These are phyloP conservation scores for Kluyveromyces sp. DNA, from an alignment of 1,139 yeast species.

Conservation along the genomic window DNA sequence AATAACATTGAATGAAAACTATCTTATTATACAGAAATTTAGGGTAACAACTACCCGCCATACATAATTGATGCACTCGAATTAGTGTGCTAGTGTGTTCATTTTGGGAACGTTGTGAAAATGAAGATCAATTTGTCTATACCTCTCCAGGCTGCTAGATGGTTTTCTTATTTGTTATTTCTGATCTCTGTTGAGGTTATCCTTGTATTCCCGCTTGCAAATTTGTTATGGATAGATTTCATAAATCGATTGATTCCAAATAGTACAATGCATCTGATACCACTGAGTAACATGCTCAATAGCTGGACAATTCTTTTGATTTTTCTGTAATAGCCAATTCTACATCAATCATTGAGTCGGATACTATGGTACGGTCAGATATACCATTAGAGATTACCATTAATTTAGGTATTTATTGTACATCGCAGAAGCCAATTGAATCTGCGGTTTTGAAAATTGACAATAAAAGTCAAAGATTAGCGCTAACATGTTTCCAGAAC, in stretches of 20 bases:
- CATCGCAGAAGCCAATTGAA: background rate
- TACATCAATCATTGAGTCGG: background rate
- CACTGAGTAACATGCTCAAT: background rate
- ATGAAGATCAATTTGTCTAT: slow-evolving; percentile 22
- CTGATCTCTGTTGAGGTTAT: slow-evolving; percentile 19
- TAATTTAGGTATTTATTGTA: slow-evolving; percentile 2
- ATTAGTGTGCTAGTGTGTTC: too few species aligned
- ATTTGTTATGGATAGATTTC: slow-evolving; percentile 25
- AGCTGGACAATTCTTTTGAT: slow-evolving; percentile 1
- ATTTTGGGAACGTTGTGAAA: background rate
- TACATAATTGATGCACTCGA: background rate
- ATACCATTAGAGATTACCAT: slow-evolving; percentile 14
- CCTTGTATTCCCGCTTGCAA: slow-evolving; percentile 24
- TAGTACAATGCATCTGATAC: slow-evolving; percentile 21
- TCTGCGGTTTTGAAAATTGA: background rate
- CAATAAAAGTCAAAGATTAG: background rate
- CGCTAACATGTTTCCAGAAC: background rate
- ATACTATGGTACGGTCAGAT: slow-evolving; percentile 13
- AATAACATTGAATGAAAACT: background rate
- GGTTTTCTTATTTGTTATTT: slow-evolving; percentile 18
- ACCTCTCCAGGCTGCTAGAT: slow-evolving; percentile 26
- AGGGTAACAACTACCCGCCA: background rate
- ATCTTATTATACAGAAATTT: background rate
- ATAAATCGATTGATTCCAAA: slow-evolving; percentile 22
- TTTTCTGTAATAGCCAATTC: background rate